Evolutionary conservation across 345 rosid species (phyloP), one percentile per base, ranked within the genome.

Genomic region (Ceriops decandra): DNA sequence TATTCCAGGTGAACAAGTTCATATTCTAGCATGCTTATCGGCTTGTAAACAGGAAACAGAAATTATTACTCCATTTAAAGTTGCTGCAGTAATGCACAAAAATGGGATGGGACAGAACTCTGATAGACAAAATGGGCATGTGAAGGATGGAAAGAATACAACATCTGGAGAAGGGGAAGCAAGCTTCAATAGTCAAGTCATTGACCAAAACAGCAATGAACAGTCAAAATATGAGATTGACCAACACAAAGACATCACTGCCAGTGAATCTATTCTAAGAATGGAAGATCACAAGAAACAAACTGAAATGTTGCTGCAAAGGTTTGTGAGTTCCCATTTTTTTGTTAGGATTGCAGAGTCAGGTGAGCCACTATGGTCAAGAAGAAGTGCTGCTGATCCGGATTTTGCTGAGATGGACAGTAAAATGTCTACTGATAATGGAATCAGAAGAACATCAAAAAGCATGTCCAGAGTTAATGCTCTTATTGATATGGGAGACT

Each of bases 281-380:
- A 88, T 84, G 96, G 97, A 95, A 78, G 96, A 88, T 77, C 88
- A 80, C 72, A 83, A 80, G 76, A 87, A 90, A 67, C 87, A 81
- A 72, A 87, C 91, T 35, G 97, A 85, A 76, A 84, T 68, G 24
- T 73, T 88, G 72, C 79, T 92, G 81, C 86, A 88, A 67, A 92
- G 84, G 80, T 85, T 95, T 83, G 82, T 84, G 77, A 87, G 85
- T 86, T 95, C 99, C 59, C 92, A 92, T 82, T 95, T 92, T 85
- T 88, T 95, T 74, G 98, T 86, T 64, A 90, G 97, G 84, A 88
- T 92, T 63, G 89, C 95, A 19, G 98, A 87, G 86, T 83, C 93
- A 54, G 86, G 83, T 35, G 96, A 88, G 77, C 81, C 85, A 38
- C 89, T 95, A 70, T 91, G 99, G 99, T 91, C 92, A 31, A 90